These are phyloP conservation scores for Physocladia obscura DNA, from an alignment of 192 early-diverging fungal species.

Conservation along the genomic window DNA sequence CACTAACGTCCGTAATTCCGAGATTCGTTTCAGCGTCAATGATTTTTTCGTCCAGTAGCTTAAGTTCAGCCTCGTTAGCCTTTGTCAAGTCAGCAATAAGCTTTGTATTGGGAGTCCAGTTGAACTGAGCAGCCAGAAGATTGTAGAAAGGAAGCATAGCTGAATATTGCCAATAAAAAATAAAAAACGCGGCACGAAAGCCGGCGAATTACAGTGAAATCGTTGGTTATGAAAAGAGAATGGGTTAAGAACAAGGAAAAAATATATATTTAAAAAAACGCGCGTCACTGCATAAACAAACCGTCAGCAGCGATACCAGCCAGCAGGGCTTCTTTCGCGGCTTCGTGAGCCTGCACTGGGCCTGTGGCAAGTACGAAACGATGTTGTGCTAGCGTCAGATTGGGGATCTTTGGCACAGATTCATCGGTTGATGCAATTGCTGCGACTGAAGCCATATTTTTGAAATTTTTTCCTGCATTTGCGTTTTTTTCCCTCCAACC, in stretches of 20 bases:
- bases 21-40: conserved; percentile 90
- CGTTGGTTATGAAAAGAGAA: too few species aligned
- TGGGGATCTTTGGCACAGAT: conserved; percentile 62
- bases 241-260: conserved; percentile 27
- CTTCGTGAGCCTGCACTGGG: conserved; percentile 63
- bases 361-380: conserved; percentile 76
- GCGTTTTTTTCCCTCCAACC: too few species aligned
- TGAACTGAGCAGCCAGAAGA: conserved; percentile 62
- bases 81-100: conserved; percentile 55
- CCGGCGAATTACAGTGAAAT: background rate
- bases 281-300: conserved; percentile 54
- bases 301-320: conserved; percentile 79
- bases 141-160: conserved; percentile 88
- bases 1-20: conserved; percentile 87
- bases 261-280: conserved; percentile 25
- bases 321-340: conserved; percentile 70
- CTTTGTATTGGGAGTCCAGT: conserved; percentile 54
- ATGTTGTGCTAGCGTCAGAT: conserved; percentile 81
- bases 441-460: background rate
- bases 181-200: background rate
- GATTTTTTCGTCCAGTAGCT: conserved; percentile 77
- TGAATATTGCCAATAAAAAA: conserved; percentile 28
- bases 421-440: conserved; percentile 7
- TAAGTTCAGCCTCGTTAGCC: conserved; percentile 77
- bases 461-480: too few species aligned